A percentile compares a stretch with the other conserved stretches of the same genome.
Conservation (phyloP, 2,329 filamentous ascomycete genomes). For the Aschersonia sp. region DNA sequence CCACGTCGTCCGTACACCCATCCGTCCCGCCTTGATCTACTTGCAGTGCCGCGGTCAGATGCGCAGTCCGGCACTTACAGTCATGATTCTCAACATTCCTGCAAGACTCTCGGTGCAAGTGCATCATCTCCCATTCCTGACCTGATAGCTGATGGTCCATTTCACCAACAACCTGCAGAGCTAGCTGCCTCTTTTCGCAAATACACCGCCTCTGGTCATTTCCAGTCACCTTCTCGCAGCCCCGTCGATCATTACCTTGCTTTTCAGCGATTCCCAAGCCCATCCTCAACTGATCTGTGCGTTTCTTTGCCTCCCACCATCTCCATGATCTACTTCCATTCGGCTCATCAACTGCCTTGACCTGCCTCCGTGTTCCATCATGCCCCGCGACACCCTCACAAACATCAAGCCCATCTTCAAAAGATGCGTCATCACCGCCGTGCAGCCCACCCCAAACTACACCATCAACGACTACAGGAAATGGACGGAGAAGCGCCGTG, state of each 20-base stretch:
- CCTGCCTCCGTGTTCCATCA: not conserved
- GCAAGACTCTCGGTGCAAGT: too few relatives aligned
- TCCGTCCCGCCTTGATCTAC: too few relatives aligned
- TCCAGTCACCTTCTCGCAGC: not conserved
- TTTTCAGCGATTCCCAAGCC: not conserved
- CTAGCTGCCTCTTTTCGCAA: too few relatives aligned
- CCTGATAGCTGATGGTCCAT: too few relatives aligned
- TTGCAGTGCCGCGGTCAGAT: too few relatives aligned
- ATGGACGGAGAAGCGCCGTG: slow-evolving; percentile 54
- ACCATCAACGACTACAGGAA: slow-evolving; percentile 41
- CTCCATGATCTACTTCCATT: not conserved
- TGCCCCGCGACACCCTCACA: not conserved
- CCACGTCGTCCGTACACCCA: too few relatives aligned
- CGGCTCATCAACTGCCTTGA: not conserved
- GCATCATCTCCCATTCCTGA: too few relatives aligned
- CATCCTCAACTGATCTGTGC: not conserved
- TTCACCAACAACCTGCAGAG: too few relatives aligned
- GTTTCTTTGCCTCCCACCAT: not conserved
- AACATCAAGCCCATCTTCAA: slow-evolving; percentile 31
- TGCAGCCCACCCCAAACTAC: slow-evolving; percentile 38
- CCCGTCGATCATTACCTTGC: not conserved
- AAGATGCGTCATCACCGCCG: slow-evolving; percentile 37
- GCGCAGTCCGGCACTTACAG: too few relatives aligned
- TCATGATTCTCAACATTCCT: too few relatives aligned
- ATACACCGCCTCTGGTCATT: too few relatives aligned